Base-by-base conservation (phyloP, 208 protist species). In the Leishmania gerbilli region DNA sequence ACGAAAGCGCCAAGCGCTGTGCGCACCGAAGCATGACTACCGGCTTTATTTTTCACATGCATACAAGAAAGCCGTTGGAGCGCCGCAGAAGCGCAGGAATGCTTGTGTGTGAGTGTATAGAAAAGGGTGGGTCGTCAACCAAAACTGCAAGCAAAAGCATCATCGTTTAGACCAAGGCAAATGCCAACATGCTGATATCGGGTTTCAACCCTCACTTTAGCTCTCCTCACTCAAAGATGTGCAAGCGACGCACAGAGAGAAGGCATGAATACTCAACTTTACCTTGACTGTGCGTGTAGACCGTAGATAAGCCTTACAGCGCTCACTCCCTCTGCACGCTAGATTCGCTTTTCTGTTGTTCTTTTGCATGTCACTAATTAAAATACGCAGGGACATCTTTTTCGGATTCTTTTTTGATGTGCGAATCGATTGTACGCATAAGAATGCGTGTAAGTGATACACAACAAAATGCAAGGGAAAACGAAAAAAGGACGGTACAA, bases 11-110 rank as follows among this genome's bases (percentile, higher is more conserved):
- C 24, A 76, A 2, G 17, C 45, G 58, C 49, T 51, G 65, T 11
- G 67, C 56, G 9, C 49, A 24, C 3, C 80, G 80, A 64, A 84
- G 45, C 80, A 84, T 84, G 3, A 9, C 27, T 24, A 76, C 45
- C 42, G 21, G 42, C 19, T 64, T 65, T 67, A 13, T 40, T 49
- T 55, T 65, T n/a, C 24, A 47, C n/a, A 45, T 31, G 21, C 53
- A 62, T 21, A 34, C 31, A 3, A 31, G 31, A 40, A 76, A 45
- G 11, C 51, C 15, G 49, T 76, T 37, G 15, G 19, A 11, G 9
- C 24, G 13, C 21, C 31, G 27, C 7, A n/a, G 72, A 51, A 76
- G 24, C 11, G 69, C n/a, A 55, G 9, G 45, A 55, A 8, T 55
- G 69, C 21, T 21, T 53, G 51, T n/a, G 69, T 55, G 13, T 31